Percentiles rank a stretch among this genome's conserved stretches.
Conservation (phyloP, 768 basidiomycete genomes). For the Sarcodon aspratus region DNA sequence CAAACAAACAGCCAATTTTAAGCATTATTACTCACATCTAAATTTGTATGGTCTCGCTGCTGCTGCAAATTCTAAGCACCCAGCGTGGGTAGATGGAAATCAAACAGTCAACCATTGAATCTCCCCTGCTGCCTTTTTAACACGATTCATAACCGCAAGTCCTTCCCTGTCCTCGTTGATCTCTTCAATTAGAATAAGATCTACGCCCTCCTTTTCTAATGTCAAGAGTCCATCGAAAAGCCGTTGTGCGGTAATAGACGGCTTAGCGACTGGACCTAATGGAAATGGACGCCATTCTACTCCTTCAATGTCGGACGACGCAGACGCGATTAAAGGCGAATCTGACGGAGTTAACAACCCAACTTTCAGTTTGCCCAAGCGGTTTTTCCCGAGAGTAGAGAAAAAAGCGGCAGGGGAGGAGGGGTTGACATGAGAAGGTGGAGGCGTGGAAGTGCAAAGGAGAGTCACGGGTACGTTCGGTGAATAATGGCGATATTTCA, state of each 20-base stretch:
- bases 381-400: not conserved
- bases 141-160: constrained; percentile 89
- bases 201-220: constrained; percentile 66
- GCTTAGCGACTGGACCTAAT: constrained; percentile 37
- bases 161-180: constrained; percentile 74
- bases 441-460: constrained; percentile 38
- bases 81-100: too few species aligned
- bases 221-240: constrained; percentile 83
- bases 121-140: constrained; percentile 79
- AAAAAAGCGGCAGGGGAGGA: not conserved
- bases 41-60: too few species aligned
- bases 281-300: constrained; percentile 46
- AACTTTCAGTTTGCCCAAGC: constrained; percentile 28
- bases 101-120: constrained; percentile 16
- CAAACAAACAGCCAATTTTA: too few species aligned
- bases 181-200: constrained; percentile 79
- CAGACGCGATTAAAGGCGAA: constrained; percentile 24
- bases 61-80: too few species aligned
- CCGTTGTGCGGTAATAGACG: constrained; percentile 61
- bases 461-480: constrained; percentile 81
- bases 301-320: constrained; percentile 13
- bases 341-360: constrained; percentile 63
- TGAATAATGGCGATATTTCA: constrained; percentile 98
- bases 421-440: constrained; percentile 22
- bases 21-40: too few species aligned